A percentile compares a stretch with the other conserved stretches of the same genome.
phyloP scores from a whole-genome alignment of 2,329 filamentous ascomycete species.

The Neodidymelliopsis sp. region DNA sequence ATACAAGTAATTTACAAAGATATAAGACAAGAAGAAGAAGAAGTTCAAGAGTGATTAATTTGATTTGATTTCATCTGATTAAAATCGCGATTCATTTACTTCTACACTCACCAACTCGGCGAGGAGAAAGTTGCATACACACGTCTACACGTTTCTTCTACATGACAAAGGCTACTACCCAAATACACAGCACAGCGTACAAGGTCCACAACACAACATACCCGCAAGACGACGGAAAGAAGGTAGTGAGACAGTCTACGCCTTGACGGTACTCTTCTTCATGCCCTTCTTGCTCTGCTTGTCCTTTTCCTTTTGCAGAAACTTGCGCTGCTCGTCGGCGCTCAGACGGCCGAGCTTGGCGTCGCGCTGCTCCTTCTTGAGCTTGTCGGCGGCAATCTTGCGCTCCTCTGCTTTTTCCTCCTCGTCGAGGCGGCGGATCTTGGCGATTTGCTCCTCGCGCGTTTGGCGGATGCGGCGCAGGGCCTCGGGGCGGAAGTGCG shows the following conservation, averaged over 20 bases:
- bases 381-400: conserved; percentile 63
- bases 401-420: conserved; percentile 71
- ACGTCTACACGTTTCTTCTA: no score
- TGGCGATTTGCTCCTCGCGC: conserved; percentile 80
- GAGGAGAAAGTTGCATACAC: no score
- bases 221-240: conserved; percentile 32
- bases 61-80: no score
- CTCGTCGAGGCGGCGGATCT: conserved; percentile 80
- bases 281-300: conserved; percentile 74
- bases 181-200: no score
- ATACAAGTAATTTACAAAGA: no score
- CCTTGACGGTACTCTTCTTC: conserved; percentile 68
- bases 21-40: no score
- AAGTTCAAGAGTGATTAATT: no score
- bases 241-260: no score
- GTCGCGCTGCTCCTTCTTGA: conserved; percentile 80
- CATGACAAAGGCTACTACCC: no score
- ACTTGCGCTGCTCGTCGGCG: conserved; percentile 61
- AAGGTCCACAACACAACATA: neutral
- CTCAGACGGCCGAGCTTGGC: conserved; percentile 76
- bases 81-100: no score
- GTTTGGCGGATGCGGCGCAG: conserved; percentile 80
- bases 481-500: conserved; percentile 88
- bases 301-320: conserved; percentile 84
- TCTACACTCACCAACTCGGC: no score